Conservation (phyloP, 78 protist genomes). For the Isochrysis galbana region DNA sequence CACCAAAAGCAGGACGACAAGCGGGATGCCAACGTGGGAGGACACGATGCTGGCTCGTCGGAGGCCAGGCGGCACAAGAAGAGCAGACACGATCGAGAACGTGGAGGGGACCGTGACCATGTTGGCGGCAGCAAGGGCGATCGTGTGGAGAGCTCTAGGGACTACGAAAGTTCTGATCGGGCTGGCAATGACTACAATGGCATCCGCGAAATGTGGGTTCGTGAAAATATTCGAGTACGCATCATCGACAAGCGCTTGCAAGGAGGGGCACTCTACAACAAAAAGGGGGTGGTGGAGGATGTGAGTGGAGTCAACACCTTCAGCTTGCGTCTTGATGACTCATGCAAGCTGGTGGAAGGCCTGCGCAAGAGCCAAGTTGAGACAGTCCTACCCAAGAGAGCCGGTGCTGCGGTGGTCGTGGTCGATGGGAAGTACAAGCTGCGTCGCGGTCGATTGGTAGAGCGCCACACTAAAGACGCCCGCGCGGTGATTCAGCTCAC, state of each 20-base stretch:
- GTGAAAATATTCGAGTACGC: slow-evolving; percentile 23
- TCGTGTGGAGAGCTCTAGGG: too few relatives aligned
- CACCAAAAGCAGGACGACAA: too few relatives aligned
- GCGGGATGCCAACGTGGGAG: too few relatives aligned
- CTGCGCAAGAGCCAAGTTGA: neutral
- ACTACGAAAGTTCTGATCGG: too few relatives aligned
- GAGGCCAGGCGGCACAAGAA: neutral
- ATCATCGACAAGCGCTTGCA: slow-evolving; percentile 15
- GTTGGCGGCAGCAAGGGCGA: neutral
- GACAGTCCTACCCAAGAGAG: slow-evolving; percentile 7
- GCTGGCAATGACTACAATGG: too few relatives aligned
- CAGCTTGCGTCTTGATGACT: neutral
- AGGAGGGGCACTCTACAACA: slow-evolving; percentile 32
- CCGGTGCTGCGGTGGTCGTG: slow-evolving; percentile 7
- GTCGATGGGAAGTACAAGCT: neutral
- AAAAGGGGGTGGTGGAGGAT: slow-evolving; percentile 36
- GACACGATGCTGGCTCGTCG: too few relatives aligned
- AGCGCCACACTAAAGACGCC: neutral
- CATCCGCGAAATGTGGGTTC: slow-evolving; percentile 40
- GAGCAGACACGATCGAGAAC: neutral
- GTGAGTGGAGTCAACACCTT: neutral
- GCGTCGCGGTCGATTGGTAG: neutral
- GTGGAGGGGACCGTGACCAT: too few relatives aligned
- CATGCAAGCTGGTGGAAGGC: neutral
- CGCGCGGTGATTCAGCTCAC: slow-evolving; percentile 15